These are phyloP conservation scores for Lonicera japonica DNA, from an alignment of 129 eudicot species.

Conservation along the genomic window DNA sequence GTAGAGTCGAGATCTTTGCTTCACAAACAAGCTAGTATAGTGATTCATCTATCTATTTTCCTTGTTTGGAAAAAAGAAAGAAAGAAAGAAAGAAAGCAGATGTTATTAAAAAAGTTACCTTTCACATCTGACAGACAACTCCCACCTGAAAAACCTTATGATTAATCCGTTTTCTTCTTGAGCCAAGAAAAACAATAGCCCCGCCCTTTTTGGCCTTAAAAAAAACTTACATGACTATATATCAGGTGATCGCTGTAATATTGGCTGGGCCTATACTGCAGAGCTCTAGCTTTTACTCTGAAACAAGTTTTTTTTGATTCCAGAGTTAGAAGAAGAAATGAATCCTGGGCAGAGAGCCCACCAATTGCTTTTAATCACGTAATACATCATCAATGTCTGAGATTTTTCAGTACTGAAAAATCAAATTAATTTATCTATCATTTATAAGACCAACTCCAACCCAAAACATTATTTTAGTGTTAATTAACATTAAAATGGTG, in stretches of 20 bases:
- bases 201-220: too few species aligned
- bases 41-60: conserved; percentile 22
- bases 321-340: conserved; percentile 35
- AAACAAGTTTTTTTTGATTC: conserved; percentile 20
- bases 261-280: conserved; percentile 42
- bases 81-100: too few species aligned
- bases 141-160: conserved; percentile 26
- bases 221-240: background rate
- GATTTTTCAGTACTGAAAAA: conserved; percentile 3
- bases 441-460: too few species aligned
- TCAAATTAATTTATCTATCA: too few species aligned
- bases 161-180: background rate
- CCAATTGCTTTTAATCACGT: background rate
- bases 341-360: conserved; percentile 20
- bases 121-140: conserved; percentile 43
- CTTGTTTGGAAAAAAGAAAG: too few species aligned
- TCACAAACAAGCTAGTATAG: conserved; percentile 42
- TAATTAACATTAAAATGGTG: too few species aligned
- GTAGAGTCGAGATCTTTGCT: conserved; percentile 39
- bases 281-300: conserved; percentile 22
- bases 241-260: conserved; percentile 22
- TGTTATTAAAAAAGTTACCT: too few species aligned
- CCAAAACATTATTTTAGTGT: too few species aligned
- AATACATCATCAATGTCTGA: conserved; percentile 18
- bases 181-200: background rate